Conservation (phyloP, 2,329 filamentous ascomycete species). For the Harringtonia aguacate region DNA sequence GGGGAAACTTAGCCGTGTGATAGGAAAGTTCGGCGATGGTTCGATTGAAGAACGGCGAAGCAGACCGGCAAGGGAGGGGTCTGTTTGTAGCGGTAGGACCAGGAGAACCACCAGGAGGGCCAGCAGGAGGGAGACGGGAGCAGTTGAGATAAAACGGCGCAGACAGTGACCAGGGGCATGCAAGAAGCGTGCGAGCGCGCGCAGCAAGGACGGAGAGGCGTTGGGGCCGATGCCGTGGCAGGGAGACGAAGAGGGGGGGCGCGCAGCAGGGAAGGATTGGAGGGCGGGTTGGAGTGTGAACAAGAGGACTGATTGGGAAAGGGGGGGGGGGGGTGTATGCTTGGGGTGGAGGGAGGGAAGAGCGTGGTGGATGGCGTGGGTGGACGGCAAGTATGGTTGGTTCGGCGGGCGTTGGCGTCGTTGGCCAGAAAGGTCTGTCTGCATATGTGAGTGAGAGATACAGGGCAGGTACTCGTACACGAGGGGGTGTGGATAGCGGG, state of each 20-base stretch:
- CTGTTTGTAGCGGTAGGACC: neutral
- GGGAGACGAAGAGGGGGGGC: no score
- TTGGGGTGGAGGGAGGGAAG: neutral
- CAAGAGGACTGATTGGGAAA: neutral
- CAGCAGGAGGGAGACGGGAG: neutral
- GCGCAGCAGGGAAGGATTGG: neutral
- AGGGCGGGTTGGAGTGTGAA: neutral
- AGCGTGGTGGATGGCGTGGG: neutral
- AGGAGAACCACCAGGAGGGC: neutral
- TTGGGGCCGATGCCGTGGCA: neutral
- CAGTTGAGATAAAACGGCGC: neutral
- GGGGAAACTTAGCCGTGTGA: neutral
- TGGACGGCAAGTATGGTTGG: neutral
- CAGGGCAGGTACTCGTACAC: no score
- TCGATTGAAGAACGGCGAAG: neutral
- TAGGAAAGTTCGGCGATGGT: conserved; percentile 1
- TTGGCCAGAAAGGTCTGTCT: neutral
- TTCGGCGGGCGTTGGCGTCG: neutral
- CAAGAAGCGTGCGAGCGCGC: neutral
- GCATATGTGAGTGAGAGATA: neutral
- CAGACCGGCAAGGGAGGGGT: neutral
- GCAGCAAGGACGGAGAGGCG: neutral
- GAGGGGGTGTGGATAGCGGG: neutral
- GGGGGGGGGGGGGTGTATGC: neutral
- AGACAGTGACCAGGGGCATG: no score